phyloP scores from a whole-genome alignment of 163 green algal species.

The Chlorella variabilis region DNA sequence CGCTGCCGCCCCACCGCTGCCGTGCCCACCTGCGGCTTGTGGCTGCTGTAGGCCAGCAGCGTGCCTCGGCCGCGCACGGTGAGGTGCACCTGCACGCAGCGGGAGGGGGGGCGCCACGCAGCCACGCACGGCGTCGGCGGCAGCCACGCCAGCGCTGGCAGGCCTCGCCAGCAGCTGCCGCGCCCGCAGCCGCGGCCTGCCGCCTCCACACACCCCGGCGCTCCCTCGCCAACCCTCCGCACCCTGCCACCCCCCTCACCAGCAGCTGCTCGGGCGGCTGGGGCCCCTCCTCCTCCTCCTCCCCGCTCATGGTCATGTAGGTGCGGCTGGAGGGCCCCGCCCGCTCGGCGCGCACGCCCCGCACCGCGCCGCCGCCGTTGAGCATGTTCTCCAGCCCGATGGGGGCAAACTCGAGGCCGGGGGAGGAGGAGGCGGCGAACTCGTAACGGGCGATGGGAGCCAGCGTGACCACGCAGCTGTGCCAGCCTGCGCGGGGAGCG shows the following conservation, averaged over 20 bases:
- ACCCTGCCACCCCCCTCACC: neutral
- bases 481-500: conserved; percentile 35
- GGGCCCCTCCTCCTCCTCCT: neutral
- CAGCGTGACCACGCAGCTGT: conserved; percentile 59
- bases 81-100: conserved; percentile 20
- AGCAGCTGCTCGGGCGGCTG: conserved; percentile 7
- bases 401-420: conserved; percentile 65
- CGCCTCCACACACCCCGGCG: too few species aligned
- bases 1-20: too few species aligned
- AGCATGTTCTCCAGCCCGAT: conserved; percentile 89
- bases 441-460: conserved; percentile 46
- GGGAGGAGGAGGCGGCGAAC: conserved; percentile 14
- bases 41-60: conserved; percentile 44
- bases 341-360: neutral
- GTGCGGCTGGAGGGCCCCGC: neutral
- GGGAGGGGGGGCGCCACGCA: neutral
- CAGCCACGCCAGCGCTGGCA: too few species aligned
- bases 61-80: conserved; percentile 35
- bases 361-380: conserved; percentile 88
- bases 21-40: conserved; percentile 17
- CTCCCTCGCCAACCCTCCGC: too few species aligned
- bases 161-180: too few species aligned
- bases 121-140: too few species aligned
- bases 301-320: neutral
- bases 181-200: too few species aligned